Evolutionary conservation across 169 alveolate genomes (phyloP), one percentile per base, ranked within the genome.

Genomic region (Plasmodium vivax): DNA sequence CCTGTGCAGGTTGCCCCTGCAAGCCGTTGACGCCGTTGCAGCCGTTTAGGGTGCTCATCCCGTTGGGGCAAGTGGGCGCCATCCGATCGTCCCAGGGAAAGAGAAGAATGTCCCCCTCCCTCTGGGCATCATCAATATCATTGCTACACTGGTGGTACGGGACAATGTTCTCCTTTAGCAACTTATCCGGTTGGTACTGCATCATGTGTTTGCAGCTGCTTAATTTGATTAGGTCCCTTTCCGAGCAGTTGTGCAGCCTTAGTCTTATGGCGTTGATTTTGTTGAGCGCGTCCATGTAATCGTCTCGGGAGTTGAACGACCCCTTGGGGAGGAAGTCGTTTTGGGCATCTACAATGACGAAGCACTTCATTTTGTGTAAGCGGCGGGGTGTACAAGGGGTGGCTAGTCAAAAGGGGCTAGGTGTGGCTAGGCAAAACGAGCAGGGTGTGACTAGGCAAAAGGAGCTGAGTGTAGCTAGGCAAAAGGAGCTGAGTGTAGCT

Each of bases 261-360:
- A 90, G 41, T 81, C 94, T 90, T 79, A 90, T 71, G 23, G 51
- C 30, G 51, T 90, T 90, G 7, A 90, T 90, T 71, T 90, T 90
- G 51, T 90, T 10, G 54, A 90, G 36, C 2, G 58, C 84, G 51
- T 90, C 77, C 12, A 90, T 27, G 73, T 56, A 90, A 14, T 90
- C 94, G 8, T 23, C 82, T 43, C 51, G 73, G 6, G 94, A 79
- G 41, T 90, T 90, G 74, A 90, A 90, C 30, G 94, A 36, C 32
- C 94, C 94, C 16, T 7, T 30, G 27, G 94, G 94, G 19, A 90
- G 73, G 73, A 90, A 90, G 91, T 90, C 94, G 51, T 90, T 90
- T 68, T 90, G 94, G 3, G 94, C 92, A 30, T 90, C 94, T 9
- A 90, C 94, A 32, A 90, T 90, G 38, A 90, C 56, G n/a, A 90